These are phyloP conservation scores for Colletotrichum sp. DNA, from an alignment of 2,329 filamentous ascomycete species.

Conservation along the genomic window DNA sequence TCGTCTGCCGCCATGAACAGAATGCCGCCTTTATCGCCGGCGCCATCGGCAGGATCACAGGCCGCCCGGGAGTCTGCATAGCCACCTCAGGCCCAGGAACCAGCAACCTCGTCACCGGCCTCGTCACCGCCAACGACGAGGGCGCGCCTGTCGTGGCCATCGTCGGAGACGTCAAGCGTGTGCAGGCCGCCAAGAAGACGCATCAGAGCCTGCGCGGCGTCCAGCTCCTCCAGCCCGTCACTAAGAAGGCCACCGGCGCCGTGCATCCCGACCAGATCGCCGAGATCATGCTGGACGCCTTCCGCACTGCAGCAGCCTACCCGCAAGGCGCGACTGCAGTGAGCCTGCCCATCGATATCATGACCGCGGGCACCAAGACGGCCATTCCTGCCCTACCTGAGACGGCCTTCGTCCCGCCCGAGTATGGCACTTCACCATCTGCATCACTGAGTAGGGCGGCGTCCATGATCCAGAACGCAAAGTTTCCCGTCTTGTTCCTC, in stretches of 20 bases:
- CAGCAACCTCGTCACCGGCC: slow-evolving; percentile 49
- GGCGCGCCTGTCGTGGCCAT: slow-evolving; percentile 53
- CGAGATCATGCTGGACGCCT: slow-evolving; percentile 50
- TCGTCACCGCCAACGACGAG: slow-evolving; percentile 52
- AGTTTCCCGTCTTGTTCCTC: slow-evolving; percentile 48
- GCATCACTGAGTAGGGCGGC: slow-evolving; percentile 36
- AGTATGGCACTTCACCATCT: slow-evolving; percentile 41
- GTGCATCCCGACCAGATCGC: slow-evolving; percentile 52
- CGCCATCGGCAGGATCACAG: slow-evolving; percentile 49
- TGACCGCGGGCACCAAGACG: slow-evolving; percentile 38
- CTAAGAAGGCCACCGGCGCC: slow-evolving; percentile 45
- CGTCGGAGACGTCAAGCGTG: slow-evolving; percentile 48
- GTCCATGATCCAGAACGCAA: slow-evolving; percentile 34
- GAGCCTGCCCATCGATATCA: slow-evolving; percentile 49
- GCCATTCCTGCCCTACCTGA: slow-evolving; percentile 39
- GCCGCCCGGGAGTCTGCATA: slow-evolving; percentile 49
- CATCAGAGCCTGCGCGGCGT: slow-evolving; percentile 50
- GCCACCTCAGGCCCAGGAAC: slow-evolving; percentile 53
- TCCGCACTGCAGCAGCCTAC: slow-evolving; percentile 42
- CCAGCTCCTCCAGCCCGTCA: slow-evolving; percentile 46
- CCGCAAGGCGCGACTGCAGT: slow-evolving; percentile 49
- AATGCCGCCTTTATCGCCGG: slow-evolving; percentile 56
- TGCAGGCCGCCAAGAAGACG: slow-evolving; percentile 48
- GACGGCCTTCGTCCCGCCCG: slow-evolving; percentile 42
- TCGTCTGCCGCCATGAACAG: slow-evolving; percentile 54